These are phyloP conservation scores for Staphylotrichum tortipilum DNA, from an alignment of 495 filamentous ascomycete genomes.

Conservation along the genomic window DNA sequence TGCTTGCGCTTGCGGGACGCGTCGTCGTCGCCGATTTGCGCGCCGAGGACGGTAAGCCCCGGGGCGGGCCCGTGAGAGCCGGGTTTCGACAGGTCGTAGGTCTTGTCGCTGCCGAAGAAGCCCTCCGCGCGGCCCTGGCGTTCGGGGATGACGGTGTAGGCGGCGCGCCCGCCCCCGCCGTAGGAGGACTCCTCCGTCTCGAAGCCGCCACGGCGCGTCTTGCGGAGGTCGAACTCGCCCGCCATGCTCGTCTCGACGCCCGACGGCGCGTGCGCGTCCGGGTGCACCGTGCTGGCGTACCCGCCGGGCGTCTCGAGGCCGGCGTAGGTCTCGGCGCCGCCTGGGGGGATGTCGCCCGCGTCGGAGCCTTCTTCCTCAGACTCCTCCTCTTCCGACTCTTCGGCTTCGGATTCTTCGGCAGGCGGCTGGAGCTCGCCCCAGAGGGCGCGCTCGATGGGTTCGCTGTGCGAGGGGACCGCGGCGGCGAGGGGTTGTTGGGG, in stretches of 20 bases:
- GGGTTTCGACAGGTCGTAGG: conserved; percentile 64
- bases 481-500: conserved; percentile 12
- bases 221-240: conserved; percentile 87
- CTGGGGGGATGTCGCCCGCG: conserved; percentile 35
- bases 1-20: conserved; percentile 75
- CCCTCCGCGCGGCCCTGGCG: conserved; percentile 72
- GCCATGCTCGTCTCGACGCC: conserved; percentile 62
- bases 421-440: conserved; percentile 92
- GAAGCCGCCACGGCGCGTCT: conserved; percentile 74
- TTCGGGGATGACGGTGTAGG: conserved; percentile 88
- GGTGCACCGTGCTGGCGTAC: conserved; percentile 65
- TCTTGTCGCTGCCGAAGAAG: conserved; percentile 91
- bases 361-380: conserved; percentile 69
- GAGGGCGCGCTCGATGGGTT: conserved; percentile 76
- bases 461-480: conserved; percentile 50
- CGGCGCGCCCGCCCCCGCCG: conserved; percentile 48
- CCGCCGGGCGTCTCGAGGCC: conserved; percentile 77
- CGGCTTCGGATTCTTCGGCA: conserved; percentile 73
- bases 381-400: conserved; percentile 60
- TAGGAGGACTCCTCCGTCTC: conserved; percentile 76
- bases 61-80: conserved; percentile 19
- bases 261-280: conserved; percentile 24
- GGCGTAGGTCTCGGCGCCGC: conserved; percentile 63
- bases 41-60: conserved; percentile 55
- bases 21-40: conserved; percentile 66